A percentile compares a stretch with the other conserved stretches of the same genome.
Conservation (phyloP, 306 rosid species). For the Citrullus amarus region DNA sequence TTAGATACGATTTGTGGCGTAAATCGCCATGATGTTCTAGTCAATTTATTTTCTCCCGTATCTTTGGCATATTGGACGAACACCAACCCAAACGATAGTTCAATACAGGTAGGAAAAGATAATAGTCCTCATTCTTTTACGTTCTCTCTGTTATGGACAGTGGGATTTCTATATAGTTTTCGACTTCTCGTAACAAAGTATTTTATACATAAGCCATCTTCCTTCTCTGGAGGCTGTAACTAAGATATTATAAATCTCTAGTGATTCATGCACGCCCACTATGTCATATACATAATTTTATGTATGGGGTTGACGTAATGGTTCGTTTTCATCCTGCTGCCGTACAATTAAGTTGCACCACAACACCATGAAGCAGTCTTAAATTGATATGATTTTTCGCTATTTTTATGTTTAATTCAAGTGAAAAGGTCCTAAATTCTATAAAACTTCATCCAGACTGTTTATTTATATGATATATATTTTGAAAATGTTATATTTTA, state of each 20-base stretch:
- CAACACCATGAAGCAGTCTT: not conserved
- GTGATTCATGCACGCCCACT: not conserved
- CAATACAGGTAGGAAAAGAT: not conserved
- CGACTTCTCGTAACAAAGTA: not conserved
- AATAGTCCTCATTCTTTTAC: not conserved
- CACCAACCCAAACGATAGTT: not conserved
- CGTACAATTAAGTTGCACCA: not conserved
- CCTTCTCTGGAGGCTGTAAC: not conserved
- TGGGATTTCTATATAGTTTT: not conserved
- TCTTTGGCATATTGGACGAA: not conserved
- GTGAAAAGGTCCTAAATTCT: not conserved
- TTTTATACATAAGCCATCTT: not conserved
- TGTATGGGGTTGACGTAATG: not conserved
- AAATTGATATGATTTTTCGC: not conserved
- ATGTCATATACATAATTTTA: not conserved
- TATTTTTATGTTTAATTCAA: not conserved
- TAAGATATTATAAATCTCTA: not conserved
- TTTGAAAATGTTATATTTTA: slow-evolving; percentile 6
- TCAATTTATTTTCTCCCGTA: not conserved
- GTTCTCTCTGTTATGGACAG: not conserved
- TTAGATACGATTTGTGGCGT: not conserved
- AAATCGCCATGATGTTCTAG: not conserved
- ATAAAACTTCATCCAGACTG: not conserved
- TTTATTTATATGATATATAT: not conserved
- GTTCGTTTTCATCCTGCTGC: slow-evolving; percentile 4